Conservation (phyloP, 148 eudicot genomes). For the Salicornia ramosissima region DNA sequence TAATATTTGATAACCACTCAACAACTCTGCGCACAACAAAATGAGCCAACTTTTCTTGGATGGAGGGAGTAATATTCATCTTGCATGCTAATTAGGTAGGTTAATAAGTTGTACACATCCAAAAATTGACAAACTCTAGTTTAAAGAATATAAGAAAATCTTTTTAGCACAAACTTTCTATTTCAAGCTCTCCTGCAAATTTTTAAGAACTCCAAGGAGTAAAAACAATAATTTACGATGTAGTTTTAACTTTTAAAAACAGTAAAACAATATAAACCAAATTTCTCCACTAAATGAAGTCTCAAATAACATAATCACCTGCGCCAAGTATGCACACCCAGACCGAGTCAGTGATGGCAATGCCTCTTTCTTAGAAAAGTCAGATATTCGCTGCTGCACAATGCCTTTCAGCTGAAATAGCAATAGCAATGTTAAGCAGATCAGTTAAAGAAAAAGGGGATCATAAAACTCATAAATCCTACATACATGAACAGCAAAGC, state of each 20-base stretch:
- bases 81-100: too few species aligned
- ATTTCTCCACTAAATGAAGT: neutral
- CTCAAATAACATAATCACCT: conserved; percentile 40
- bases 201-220: neutral
- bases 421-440: conserved; percentile 1
- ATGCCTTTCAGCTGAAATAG: conserved; percentile 69
- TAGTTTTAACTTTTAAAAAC: neutral
- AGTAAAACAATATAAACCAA: conserved; percentile 1
- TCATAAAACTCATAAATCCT: neutral
- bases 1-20: too few species aligned
- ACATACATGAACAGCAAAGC: conserved; percentile 5
- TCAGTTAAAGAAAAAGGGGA: neutral
- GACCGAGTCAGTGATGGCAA: conserved; percentile 92
- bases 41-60: too few species aligned
- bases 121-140: too few species aligned
- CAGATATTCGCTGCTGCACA: conserved; percentile 86
- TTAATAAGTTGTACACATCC: too few species aligned
- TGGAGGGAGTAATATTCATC: too few species aligned
- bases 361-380: conserved; percentile 79
- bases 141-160: too few species aligned
- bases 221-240: neutral
- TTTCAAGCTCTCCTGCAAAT: too few species aligned
- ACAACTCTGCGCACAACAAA: too few species aligned
- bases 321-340: conserved; percentile 92
- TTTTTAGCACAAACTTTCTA: too few species aligned